Evolutionary conservation across 768 basidiomycete genomes (phyloP), one percentile per base, ranked within the genome.

Genomic region (Leccinum sublutescens): DNA sequence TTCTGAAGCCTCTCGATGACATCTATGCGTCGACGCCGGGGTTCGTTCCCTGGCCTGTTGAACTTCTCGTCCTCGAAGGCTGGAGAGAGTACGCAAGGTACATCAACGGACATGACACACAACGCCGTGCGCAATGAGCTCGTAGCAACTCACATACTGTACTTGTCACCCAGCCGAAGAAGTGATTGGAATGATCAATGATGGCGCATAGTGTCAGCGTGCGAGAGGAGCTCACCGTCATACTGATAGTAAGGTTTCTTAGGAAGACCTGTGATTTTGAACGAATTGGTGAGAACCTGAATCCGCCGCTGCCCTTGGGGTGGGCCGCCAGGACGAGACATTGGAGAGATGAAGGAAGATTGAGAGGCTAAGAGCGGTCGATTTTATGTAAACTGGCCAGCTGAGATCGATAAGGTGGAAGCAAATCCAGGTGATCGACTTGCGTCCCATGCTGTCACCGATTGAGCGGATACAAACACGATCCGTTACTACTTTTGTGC

Each of bases 1-100:
- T 68, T 76, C 52, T 83, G 82, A 0, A 85, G 68, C 5, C 66
- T 62, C 54, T 73, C 66, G 1, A 73, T 61, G 2, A 70, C 17
- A 1, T 74, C 76, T 33, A 73, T 70, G 54, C 73, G 74, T 17
- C 64, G 67, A 9, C 64, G 70, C 27, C 25, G 21, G 49, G 23
- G 9, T 29, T 31, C 50, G 25, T 29, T 31, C 65, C 0, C 0
- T 33, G 52, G 4, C 50, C 52, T 0, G 10, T 56, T 50, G 5
- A 68, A 4, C 51, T 23, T 54, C 2, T 64, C 54, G 17, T 66
- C 61, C 0, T 54, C 57, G 11, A 75, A 66, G 1, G 66, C 72
- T 73, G 45, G 19, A 21, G 17, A 55, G 53, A 14, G 2, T 0
- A 4, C 45, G 1, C 4, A 21, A 31, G 27, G 15, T 3, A n/a